Evolutionary conservation across 768 basidiomycete genomes (phyloP).

Genomic region (Lactarius psammicola): DNA sequence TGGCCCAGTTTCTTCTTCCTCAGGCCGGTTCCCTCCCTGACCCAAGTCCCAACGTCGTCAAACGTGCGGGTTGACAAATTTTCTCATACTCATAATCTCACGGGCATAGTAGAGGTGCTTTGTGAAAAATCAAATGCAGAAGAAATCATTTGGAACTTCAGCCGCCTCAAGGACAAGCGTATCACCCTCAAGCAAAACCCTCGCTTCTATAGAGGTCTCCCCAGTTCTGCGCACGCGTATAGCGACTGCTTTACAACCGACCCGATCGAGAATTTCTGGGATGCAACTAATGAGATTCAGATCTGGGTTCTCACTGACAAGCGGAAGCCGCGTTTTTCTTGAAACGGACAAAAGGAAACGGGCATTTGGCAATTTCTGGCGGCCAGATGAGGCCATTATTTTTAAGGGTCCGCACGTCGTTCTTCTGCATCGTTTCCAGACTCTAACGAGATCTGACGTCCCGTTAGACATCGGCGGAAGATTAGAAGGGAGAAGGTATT

Average conservation of each 20-base stretch:
- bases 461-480: constrained; percentile 8
- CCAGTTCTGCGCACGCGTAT: neutral
- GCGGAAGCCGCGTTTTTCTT: constrained; percentile 7
- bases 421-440: neutral
- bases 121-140: neutral
- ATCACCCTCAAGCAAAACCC: constrained; percentile 20
- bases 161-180: constrained; percentile 6
- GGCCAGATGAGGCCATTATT: constrained; percentile 3
- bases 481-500: constrained; percentile 16
- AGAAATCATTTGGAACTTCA: constrained; percentile 24
- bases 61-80: constrained; percentile 1
- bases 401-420: constrained; percentile 9
- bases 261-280: constrained; percentile 1
- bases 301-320: constrained; percentile 14
- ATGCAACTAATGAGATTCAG: neutral
- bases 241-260: neutral
- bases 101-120: constrained; percentile 5
- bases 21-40: constrained; percentile 9
- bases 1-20: constrained; percentile 8
- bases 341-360: neutral
- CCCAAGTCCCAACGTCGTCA: neutral
- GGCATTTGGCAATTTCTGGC: constrained; percentile 17
- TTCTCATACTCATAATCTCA: neutral
- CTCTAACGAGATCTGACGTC: neutral
- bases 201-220: constrained; percentile 15